phyloP scores from a whole-genome alignment of 441 rosid species.

The Pelargonium fulgidum region DNA sequence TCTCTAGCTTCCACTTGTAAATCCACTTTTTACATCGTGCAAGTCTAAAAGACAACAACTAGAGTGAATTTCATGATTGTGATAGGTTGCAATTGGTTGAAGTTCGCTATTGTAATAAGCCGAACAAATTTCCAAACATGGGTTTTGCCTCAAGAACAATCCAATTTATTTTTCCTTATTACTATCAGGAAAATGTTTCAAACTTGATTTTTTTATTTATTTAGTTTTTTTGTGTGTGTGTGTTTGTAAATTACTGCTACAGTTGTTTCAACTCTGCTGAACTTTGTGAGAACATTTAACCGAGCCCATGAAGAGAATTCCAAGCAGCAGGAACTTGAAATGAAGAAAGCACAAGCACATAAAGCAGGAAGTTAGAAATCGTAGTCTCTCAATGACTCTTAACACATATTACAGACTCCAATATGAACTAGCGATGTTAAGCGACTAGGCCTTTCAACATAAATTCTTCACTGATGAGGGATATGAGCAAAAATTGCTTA shows the following conservation, averaged over 20 bases:
- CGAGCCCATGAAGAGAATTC: constrained; percentile 77
- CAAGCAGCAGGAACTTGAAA: constrained; percentile 66
- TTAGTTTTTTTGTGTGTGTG: constrained; percentile 2
- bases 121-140: too few relatives aligned
- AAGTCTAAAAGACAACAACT: too few relatives aligned
- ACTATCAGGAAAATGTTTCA: too few relatives aligned
- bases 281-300: constrained; percentile 71
- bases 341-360: constrained; percentile 19
- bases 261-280: constrained; percentile 83
- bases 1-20: not conserved
- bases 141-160: too few relatives aligned
- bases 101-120: too few relatives aligned
- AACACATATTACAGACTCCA: not conserved
- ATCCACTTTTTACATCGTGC: not conserved
- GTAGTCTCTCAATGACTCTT: constrained; percentile 2
- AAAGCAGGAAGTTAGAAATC: constrained; percentile 37
- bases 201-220: not conserved
- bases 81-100: too few relatives aligned
- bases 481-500: not conserved
- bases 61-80: too few relatives aligned
- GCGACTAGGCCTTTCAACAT: not conserved
- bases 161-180: too few relatives aligned
- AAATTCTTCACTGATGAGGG: not conserved
- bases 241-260: constrained; percentile 20
- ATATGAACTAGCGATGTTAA: not conserved